Evolutionary conservation across 164 flowering plant species (phyloP), one percentile per base, ranked within the genome.

Genomic region (Chloranthus sessilifolius): DNA sequence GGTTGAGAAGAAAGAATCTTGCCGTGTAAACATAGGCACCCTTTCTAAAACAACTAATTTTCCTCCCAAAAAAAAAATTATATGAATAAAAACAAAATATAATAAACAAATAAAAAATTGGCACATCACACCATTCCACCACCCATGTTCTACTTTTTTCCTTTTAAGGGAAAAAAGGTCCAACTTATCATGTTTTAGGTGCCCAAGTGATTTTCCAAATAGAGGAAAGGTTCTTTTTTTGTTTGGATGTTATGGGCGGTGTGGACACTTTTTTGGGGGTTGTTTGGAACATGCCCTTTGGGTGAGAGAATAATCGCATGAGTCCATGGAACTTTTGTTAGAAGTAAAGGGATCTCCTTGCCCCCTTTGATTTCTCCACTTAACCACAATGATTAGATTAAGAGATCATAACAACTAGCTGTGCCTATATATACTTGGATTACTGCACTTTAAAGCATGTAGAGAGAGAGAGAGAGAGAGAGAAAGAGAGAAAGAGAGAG

Each of bases 281-380:
- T n/a, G n/a, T n/a, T n/a, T n/a, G n/a, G n/a, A 7, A 28, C 51
- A 50, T 62, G 56, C 28, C 58, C 62, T 57, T 57, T 57, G 55
- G 26, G 53, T 51, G 58, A 43, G 46, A 17, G 15, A 52, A n/a
- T 29, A 57, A 43, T 39, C 29, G 55, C 9, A 23, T 44, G 30
- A 4, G 7, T n/a, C n/a, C n/a, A n/a, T n/a, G n/a, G n/a, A n/a
- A n/a, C n/a, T n/a, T n/a, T n/a, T n/a, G n/a, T n/a, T n/a, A n/a
- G n/a, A n/a, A n/a, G n/a, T n/a, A n/a, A n/a, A n/a, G n/a, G n/a
- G n/a, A n/a, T n/a, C n/a, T n/a, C n/a, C n/a, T n/a, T n/a, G n/a
- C 52, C 33, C 27, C 38, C 27, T 51, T 17, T 27, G 58, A 33
- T 23, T 33, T 21, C 33, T 27, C 43, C 43, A 42, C 16, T 22